Conservation (phyloP, 2,329 filamentous ascomycete genomes). For the Scortechinia acanthostroma region DNA sequence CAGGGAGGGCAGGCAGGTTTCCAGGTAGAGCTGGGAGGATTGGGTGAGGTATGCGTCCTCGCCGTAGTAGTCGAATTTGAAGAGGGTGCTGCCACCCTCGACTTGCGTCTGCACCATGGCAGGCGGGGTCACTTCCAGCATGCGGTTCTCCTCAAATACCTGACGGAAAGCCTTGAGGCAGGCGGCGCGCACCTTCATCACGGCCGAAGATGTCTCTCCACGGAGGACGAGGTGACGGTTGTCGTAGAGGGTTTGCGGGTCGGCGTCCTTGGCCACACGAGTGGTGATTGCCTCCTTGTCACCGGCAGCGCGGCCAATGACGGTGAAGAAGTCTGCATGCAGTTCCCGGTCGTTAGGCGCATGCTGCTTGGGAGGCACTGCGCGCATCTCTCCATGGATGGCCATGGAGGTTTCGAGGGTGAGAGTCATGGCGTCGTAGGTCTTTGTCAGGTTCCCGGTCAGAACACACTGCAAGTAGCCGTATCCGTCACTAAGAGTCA, state of each 20-base stretch:
- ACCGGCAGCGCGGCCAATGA: constrained; percentile 73
- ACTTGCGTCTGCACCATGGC: constrained; percentile 92
- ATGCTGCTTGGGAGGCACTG: constrained; percentile 70
- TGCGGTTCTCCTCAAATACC: constrained; percentile 68
- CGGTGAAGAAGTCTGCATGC: constrained; percentile 80
- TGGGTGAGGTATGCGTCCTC: constrained; percentile 91
- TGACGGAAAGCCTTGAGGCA: constrained; percentile 76
- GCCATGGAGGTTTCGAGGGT: constrained; percentile 82
- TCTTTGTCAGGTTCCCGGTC: constrained; percentile 48
- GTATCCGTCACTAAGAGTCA: constrained; percentile 59
- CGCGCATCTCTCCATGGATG: constrained; percentile 75
- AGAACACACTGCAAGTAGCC: constrained; percentile 62
- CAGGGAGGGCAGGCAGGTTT: constrained; percentile 83
- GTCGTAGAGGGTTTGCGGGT: constrained; percentile 1
- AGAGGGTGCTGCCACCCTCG: constrained; percentile 85
- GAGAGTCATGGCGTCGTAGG: constrained; percentile 82
- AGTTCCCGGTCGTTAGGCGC: constrained; percentile 82
- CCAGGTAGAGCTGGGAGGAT: constrained; percentile 93
- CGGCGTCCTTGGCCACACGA: constrained; percentile 29
- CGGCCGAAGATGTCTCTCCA: constrained; percentile 73
- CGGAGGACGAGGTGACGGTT: constrained; percentile 74
- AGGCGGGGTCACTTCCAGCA: constrained; percentile 80
- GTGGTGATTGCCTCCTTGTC: constrained; percentile 90
- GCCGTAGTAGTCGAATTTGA: constrained; percentile 76
- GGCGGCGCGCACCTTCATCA: constrained; percentile 79